phyloP scores from a whole-genome alignment of 495 filamentous ascomycete genomes.

The Penicillium cataractarum region DNA sequence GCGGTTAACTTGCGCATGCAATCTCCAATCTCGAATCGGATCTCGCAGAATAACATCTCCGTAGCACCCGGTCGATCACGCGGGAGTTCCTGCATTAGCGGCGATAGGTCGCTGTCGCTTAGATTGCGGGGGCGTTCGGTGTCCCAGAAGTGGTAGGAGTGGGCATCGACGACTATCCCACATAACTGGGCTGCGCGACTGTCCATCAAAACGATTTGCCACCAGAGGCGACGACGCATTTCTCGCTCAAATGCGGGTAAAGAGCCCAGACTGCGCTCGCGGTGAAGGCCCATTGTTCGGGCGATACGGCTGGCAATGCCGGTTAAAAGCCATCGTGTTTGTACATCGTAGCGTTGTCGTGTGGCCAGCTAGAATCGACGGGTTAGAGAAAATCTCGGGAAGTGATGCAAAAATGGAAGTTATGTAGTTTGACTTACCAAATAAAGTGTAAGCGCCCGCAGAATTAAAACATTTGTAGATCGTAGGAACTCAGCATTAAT shows the following conservation, averaged over 20 bases:
- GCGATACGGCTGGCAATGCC: neutral
- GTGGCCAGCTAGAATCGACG: neutral
- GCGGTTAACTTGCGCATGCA: neutral
- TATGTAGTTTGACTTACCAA: neutral
- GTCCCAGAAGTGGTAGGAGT: conserved; percentile 1
- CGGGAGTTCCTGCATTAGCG: neutral
- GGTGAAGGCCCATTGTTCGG: neutral
- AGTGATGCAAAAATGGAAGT: no score
- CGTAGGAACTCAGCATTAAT: neutral
- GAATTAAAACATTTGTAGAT: neutral
- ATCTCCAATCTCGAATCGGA: neutral
- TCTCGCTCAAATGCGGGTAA: neutral
- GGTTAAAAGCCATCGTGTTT: neutral
- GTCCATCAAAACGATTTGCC: neutral
- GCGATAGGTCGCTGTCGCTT: neutral
- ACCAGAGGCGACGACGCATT: neutral
- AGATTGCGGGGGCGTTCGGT: neutral
- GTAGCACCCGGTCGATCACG: neutral
- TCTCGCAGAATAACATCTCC: neutral
- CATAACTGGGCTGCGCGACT: neutral
- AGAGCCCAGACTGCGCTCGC: neutral
- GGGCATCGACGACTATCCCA: neutral
- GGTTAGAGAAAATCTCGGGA: no score
- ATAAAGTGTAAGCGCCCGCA: neutral
- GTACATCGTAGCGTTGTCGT: neutral